phyloP scores from a whole-genome alignment of 495 filamentous ascomycete species.

The Tuber aestivum region DNA sequence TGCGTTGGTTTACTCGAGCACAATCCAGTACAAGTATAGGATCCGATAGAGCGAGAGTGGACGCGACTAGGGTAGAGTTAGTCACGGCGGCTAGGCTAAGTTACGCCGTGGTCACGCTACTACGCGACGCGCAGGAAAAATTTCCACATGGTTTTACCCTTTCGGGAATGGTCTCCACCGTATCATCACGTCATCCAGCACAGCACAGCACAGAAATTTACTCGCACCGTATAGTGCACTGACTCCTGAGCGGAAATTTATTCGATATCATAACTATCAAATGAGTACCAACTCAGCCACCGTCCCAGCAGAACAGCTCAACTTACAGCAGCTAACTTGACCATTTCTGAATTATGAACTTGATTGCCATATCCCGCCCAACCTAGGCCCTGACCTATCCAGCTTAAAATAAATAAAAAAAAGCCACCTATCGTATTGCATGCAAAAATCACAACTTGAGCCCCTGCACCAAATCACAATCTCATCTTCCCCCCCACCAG shows the following conservation, averaged over 20 bases:
- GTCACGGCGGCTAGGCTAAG: neutral
- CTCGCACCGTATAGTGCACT: too few relatives aligned
- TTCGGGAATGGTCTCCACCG: neutral
- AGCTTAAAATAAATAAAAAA: too few relatives aligned
- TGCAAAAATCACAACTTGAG: neutral
- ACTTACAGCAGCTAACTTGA: slow-evolving; percentile 80
- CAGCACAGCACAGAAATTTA: neutral
- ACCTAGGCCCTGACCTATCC: slow-evolving; percentile 62
- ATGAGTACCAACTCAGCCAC: slow-evolving; percentile 78
- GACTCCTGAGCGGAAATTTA: neutral
- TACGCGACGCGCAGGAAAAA: neutral
- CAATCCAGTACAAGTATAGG: neutral
- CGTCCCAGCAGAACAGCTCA: slow-evolving; percentile 80
- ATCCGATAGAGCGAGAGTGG: neutral
- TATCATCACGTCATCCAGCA: neutral
- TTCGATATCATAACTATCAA: neutral
- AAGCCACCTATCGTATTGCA: slow-evolving; percentile 44
- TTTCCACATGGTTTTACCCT: neutral
- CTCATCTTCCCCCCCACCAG: slow-evolving; percentile 46
- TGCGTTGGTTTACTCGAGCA: neutral
- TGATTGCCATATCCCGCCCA: neutral
- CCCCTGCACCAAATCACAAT: neutral
- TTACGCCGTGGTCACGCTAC: neutral
- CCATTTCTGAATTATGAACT: slow-evolving; percentile 61
- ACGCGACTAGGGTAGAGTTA: neutral